Base-by-base conservation (phyloP, 192 early-diverging fungal genomes). In the Spinellus fusiger region DNA sequence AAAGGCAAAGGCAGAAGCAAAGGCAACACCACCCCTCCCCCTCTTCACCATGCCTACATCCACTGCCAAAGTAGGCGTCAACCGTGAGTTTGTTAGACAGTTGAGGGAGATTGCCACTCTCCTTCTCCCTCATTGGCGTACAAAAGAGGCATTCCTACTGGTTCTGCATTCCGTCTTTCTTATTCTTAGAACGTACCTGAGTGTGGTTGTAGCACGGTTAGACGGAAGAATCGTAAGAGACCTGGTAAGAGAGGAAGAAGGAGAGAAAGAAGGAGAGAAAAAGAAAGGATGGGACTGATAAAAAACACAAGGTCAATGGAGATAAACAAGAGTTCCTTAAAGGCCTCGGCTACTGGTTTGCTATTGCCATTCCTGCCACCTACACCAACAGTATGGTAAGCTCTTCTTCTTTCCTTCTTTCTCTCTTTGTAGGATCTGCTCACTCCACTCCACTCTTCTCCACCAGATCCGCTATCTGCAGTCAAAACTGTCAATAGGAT, bases 331-430 rank as follows among this genome's bases (percentile, higher is more conserved):
- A 79, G 49, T 96, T 96, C 63, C 68, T 90, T 35, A 74, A 81
- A 3, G 88, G 89, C 28, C 66, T 96, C 20, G 78, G 79, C 16
- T 92, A 89, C 55, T 98, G 93, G 91, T 93, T 98, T 68, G 82
- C 86, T 20, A 93, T 98, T 66, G 92, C 95, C 13, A 74, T 98
- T 5, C 95, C 95, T 18, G 93, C 95, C 5, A 96, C 93, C 6
- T 98, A 95, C 71, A 98, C 95, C 37, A 98, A 98, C 74, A 91
- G 88, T 75, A 98, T 98, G 95, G 93, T 90, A 74, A 73, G 77
- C 50, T 67, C 62, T 49, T 49, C 61, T 6, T 15, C 12, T 10
- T 22, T 16, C 8, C 9, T 8, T 48, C 10, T 26, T 35, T 35
- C 9, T 27, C 3, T 55, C 15, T 51, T 34, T 32, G 46, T 9